Conservation (phyloP, 2,329 filamentous ascomycete species). For the Colletotrichum lentis region DNA sequence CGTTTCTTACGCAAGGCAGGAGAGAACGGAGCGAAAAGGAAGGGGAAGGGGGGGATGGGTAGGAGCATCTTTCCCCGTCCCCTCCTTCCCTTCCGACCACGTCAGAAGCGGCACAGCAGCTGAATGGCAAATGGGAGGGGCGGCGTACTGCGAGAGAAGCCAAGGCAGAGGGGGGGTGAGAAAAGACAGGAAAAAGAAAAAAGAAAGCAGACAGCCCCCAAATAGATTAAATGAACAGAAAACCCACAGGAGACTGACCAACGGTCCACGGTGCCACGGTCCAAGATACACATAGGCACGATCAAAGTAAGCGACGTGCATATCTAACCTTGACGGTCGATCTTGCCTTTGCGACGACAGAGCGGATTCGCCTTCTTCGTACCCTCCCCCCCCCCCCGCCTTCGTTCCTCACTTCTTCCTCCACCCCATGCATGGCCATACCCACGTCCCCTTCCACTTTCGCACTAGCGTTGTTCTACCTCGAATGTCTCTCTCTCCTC, state of each 20-base stretch:
- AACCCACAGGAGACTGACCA: background rate
- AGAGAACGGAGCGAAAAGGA: background rate
- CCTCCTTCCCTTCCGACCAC: too few relatives aligned
- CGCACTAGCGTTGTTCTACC: background rate
- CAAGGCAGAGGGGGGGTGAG: background rate
- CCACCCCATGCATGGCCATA: background rate
- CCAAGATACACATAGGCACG: background rate
- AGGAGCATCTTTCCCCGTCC: background rate
- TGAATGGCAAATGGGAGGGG: background rate
- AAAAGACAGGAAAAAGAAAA: background rate
- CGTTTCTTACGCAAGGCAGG: too few relatives aligned
- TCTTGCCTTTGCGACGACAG: background rate
- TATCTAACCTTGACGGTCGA: background rate
- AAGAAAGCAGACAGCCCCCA: slow-evolving; percentile 11
- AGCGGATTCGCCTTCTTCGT: background rate
- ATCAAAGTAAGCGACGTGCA: slow-evolving; percentile 8
- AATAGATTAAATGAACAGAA: too few relatives aligned
- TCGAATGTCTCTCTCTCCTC: background rate
- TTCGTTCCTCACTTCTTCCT: too few relatives aligned
- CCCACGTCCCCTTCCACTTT: background rate
- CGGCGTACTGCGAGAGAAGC: too few relatives aligned
- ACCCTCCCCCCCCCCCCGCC: background rate
- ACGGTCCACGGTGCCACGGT: too few relatives aligned
- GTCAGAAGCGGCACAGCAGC: background rate
- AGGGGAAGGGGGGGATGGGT: background rate